Evolutionary conservation across 2,329 filamentous ascomycete species (phyloP).

Genomic region (Podosphaera aphanis): DNA sequence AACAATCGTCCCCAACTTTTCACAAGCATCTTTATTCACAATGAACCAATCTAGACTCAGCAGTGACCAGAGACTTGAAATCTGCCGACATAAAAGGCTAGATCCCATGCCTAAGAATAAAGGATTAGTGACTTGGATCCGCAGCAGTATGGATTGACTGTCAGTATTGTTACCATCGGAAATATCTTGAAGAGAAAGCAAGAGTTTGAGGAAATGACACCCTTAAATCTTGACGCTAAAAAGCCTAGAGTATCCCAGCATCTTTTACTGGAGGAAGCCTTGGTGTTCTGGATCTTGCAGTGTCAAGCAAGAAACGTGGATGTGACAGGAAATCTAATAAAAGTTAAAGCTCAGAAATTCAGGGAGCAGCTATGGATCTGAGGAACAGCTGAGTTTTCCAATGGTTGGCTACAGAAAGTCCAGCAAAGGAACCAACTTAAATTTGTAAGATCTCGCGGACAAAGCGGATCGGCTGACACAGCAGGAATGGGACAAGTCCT

Average conservation of each 20-base stretch:
- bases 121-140: too few species aligned
- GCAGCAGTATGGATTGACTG: too few species aligned
- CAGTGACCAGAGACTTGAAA: not conserved
- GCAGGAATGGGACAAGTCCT: not conserved
- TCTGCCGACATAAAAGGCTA: not conserved
- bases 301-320: not conserved
- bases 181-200: too few species aligned
- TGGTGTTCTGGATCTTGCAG: too few species aligned
- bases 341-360: not conserved
- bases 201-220: too few species aligned
- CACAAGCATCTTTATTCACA: too few species aligned
- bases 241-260: too few species aligned
- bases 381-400: not conserved
- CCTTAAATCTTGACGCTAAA: too few species aligned
- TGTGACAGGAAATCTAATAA: not conserved
- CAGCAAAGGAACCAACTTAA: not conserved
- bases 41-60: not conserved
- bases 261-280: too few species aligned
- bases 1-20: too few species aligned
- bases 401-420: not conserved
- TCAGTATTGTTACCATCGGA: too few species aligned
- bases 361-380: not conserved
- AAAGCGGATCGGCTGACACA: not conserved
- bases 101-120: too few species aligned
- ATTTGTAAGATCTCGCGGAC: not conserved